Base-by-base conservation (phyloP, 2,329 filamentous ascomycete species). In the Byssoonygena ceratinophila region DNA sequence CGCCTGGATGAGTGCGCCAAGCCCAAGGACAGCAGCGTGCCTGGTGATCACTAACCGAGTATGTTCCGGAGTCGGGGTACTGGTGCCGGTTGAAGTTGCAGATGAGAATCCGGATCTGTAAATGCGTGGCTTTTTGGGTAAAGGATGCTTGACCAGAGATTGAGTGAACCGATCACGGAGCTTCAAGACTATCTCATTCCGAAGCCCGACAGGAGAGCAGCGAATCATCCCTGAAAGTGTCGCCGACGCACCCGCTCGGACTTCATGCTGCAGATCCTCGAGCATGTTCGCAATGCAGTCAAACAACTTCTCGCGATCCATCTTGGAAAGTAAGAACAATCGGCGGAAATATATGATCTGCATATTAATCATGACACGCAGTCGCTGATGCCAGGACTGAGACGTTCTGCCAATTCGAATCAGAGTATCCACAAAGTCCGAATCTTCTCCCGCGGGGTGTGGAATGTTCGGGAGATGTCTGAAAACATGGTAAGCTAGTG, bases 291-390 rank as follows among this genome's bases (percentile, higher is more conserved):
- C 88, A n/a, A 98, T 90, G 52, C 90, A 94, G 41, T 85, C 83
- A 65, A 97, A 94, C 14, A 98, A 79, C 31, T 81, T 78, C 60
- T 87, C 79, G 51, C 92, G 85, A 66, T 95, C 84, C 6, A 78
- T 71, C 5, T 79, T 74, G 29, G 82, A 79, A 59, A 94, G 86
- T 25, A 97, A 74, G 75, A 98, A 98, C 34, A 98, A 79, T 23
- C 91, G 86, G 47, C 92, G 85, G 80, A 97, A 98, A 74, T 96
- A 98, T 61, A 98, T 84, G 58, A 97, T 91, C 64, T 98, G 94
- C 76, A 98, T 96, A 71, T 97, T 97, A 71, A 98, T 90, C 60
- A 98, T 80, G 40, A 94, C 88, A 23, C 94, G 82, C 36, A 98
- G 77, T 44, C 92, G 85, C 71, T 98, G 92, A 68, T 98, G 92